Base-by-base conservation (phyloP, 352 stramenopile species). In the Phytophthora multivora region DNA sequence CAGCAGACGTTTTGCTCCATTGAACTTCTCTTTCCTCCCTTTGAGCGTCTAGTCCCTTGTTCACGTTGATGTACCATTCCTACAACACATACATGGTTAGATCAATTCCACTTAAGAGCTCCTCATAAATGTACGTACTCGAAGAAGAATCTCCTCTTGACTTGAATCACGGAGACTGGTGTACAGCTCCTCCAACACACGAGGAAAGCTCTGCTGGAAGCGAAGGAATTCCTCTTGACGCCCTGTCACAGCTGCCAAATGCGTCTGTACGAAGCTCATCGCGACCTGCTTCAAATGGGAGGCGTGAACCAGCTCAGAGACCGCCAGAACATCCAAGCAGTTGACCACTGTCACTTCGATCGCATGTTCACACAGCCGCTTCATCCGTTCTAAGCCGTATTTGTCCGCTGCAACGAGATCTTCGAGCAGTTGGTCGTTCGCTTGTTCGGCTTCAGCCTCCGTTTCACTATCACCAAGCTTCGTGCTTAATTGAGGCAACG, bases 391-490 rank as follows among this genome's bases (percentile, higher is more conserved):
- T 19, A 94, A 71, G 15, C 80, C 78, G 51, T 87, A 92, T 57
- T 88, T 89, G 63, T 94, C 76, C 1, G 83, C 83, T 0, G 78
- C 78, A n/a, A 89, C 66, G 8, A 94, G 63, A 21, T 90, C 81
- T 54, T 94, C 79, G n/a, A 94, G 65, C 7, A 92, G 31, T n/a
- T 78, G 57, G 19, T 86, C 73, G 0, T 47, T 67, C 12, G 16
- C 66, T 10, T 48, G 57, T 2, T 65, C 66, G 5, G 16, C 25
- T 0, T 65, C 47, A 13, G 59, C 26, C 5, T 67, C 39, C 10
- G 35, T 18, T 5, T 62, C 31, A 7, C 56, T 48, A n/a, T 40
- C 26, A 13, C 25, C 11, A 7, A 31, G 16, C 3, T 30, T 54
- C 4, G 4, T 43, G 5, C 54, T 53, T 1, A 35, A 13, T 0